Evolutionary conservation across 164 flowering plant species (phyloP), one percentile per base, ranked within the genome.

Genomic region (Euptelea pleiosperma): DNA sequence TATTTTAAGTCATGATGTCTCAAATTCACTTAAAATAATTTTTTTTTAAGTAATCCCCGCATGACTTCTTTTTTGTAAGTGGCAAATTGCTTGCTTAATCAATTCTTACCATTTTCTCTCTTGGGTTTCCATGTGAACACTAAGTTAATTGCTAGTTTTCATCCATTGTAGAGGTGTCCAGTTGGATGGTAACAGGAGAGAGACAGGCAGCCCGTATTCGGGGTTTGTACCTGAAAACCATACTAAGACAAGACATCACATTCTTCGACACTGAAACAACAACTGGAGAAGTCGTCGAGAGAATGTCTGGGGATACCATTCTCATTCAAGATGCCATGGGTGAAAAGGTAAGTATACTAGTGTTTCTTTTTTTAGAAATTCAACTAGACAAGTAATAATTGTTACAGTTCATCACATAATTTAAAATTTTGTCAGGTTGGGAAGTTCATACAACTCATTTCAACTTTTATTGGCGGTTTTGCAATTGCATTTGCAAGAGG

Each of bases 251-350:
- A 48, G 88, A 83, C 69, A 75, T 83, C 58, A 73, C 73, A 30
- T 83, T 67, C 62, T 83, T 80, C 34, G 88, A 83, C 67, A 81
- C 79, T 8, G 82, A 83, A 64, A 75, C 80, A 0, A 65, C 72
- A 6, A 83, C 85, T 0, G 88, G 88, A 43, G 88, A 83, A 60
- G 78, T 83, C 53, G 74, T 81, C 41, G 79, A 79, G 11, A 73
- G 84, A 33, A 83, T 83, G 88, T 79, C 85, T 0, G 85, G 88
- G 1, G 88, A 83, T 54, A 83, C 88, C 7, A 59, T 79, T 46
- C 82, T 83, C 50, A 83, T 83, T 50, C 88, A 83, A n/a, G n/a
- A n/a, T n/a, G n/a, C n/a, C n/a, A n/a, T n/a, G n/a, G n/a, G n/a
- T n/a, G n/a, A n/a, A n/a, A 66, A 85, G 0, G 85, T 81, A 63